Evolutionary conservation across 495 filamentous ascomycete genomes (phyloP).

Genomic region (Emericellopsis terricola): DNA sequence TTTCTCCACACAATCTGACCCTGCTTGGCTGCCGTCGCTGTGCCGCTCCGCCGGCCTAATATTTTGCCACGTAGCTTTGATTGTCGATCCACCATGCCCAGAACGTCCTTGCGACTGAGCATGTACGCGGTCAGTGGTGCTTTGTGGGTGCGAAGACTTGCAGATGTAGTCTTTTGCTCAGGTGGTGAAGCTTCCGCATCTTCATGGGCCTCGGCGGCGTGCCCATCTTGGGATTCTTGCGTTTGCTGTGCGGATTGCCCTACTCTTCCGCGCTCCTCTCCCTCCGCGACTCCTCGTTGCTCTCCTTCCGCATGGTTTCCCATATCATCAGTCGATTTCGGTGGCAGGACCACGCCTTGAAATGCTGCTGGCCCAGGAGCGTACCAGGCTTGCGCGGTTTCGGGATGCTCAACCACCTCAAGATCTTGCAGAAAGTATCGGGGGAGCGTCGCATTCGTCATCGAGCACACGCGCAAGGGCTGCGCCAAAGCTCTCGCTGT

Average conservation of each 20-base stretch:
- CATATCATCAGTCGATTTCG: slow-evolving; percentile 7
- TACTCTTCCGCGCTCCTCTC: not conserved
- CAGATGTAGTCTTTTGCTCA: not conserved
- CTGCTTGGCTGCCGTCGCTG: slow-evolving; percentile 4
- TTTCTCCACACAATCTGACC: slow-evolving; percentile 33
- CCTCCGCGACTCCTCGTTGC: not conserved
- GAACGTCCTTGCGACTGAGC: not conserved
- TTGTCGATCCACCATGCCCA: not conserved
- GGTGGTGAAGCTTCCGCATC: not conserved
- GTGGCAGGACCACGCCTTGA: slow-evolving; percentile 6
- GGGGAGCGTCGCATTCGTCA: slow-evolving; percentile 41
- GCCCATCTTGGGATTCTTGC: too few relatives aligned
- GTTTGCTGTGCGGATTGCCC: too few relatives aligned
- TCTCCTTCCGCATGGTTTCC: too few relatives aligned
- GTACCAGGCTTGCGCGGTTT: slow-evolving; percentile 35
- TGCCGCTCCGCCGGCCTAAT: slow-evolving; percentile 1
- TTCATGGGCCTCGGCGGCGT: not conserved
- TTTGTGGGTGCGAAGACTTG: not conserved
- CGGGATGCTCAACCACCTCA: slow-evolving; percentile 35
- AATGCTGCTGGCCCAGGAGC: slow-evolving; percentile 32
- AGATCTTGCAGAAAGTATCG: slow-evolving; percentile 45
- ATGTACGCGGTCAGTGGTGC: slow-evolving; percentile 1
- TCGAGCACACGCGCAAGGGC: slow-evolving; percentile 39
- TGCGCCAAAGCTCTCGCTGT: slow-evolving; percentile 45
- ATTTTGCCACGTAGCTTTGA: slow-evolving; percentile 1